phyloP scores from a whole-genome alignment of 129 eudicot species.

The Cynara cardunculus region DNA sequence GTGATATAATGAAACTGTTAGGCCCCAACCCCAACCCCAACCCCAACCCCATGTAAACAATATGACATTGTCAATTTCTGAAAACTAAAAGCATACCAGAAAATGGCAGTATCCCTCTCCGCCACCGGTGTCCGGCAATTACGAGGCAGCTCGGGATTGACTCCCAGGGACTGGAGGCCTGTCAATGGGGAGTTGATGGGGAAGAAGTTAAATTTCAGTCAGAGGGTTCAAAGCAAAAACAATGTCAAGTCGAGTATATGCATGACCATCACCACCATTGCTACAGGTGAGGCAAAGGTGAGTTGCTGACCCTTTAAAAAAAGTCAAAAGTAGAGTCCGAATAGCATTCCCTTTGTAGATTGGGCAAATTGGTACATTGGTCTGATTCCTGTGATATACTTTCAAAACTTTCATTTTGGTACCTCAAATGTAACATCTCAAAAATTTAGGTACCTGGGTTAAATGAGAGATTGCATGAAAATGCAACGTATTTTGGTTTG shows the following conservation, averaged over 20 bases:
- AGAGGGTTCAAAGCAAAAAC: slow-evolving; percentile 22
- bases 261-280: slow-evolving; percentile 65
- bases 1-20: neutral
- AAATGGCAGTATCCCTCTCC: slow-evolving; percentile 52
- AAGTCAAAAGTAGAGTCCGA: neutral
- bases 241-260: slow-evolving; percentile 34
- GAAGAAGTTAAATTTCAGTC: slow-evolving; percentile 41
- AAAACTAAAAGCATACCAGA: neutral
- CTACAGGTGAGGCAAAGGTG: slow-evolving; percentile 86
- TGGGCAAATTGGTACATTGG: neutral
- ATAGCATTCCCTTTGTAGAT: neutral
- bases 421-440: neutral
- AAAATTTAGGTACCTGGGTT: too few relatives aligned
- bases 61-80: slow-evolving; percentile 4
- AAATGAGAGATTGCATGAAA: too few relatives aligned
- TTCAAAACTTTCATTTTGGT: neutral
- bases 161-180: slow-evolving; percentile 35
- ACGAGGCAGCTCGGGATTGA: slow-evolving; percentile 34
- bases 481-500: too few relatives aligned
- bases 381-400: neutral
- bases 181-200: slow-evolving; percentile 83
- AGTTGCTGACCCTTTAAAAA: slow-evolving; percentile 4
- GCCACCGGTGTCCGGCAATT: slow-evolving; percentile 44
- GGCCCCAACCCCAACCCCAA: neutral
- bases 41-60: slow-evolving; percentile 14